phyloP scores from a whole-genome alignment of 23 red algal genomes.

The Chondrus crispus region DNA sequence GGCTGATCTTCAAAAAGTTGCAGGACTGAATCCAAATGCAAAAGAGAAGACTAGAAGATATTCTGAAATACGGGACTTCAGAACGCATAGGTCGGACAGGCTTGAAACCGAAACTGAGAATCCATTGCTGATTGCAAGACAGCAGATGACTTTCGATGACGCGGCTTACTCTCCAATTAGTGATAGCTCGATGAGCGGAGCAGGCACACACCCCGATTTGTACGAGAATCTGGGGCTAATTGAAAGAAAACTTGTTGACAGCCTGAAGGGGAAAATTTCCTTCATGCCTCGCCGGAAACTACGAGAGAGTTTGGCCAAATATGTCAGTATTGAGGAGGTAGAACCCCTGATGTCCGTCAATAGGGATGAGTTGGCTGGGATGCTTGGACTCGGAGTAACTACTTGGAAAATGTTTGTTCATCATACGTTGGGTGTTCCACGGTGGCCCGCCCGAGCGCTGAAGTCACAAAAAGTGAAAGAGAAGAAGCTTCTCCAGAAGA shows the following conservation, averaged over 20 bases:
- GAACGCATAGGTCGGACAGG: background rate
- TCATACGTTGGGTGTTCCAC: constrained; percentile 48
- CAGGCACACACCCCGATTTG: constrained; percentile 40
- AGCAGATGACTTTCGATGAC: background rate
- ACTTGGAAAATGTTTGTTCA: constrained; percentile 73
- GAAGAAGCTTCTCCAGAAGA: constrained; percentile 35
- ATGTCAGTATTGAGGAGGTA: constrained; percentile 51
- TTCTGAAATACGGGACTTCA: background rate
- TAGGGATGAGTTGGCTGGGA: constrained; percentile 51
- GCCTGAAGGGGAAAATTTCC: constrained; percentile 25
- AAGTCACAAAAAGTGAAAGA: constrained; percentile 61
- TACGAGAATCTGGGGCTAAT: constrained; percentile 30
- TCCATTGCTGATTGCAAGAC: background rate
- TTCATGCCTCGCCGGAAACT: constrained; percentile 53
- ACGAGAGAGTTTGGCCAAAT: constrained; percentile 35
- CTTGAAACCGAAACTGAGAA: background rate
- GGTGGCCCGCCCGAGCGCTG: constrained; percentile 65
- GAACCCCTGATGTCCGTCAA: constrained; percentile 62
- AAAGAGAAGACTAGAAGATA: background rate
- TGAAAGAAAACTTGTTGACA: background rate
- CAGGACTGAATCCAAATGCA: background rate
- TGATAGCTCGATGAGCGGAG: constrained; percentile 42
- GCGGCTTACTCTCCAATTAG: constrained; percentile 15
- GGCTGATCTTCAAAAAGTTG: too few relatives aligned
- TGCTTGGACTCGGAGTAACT: constrained; percentile 58